phyloP scores from a whole-genome alignment of 202 grass and related monocot species.

The Zizania palustris region DNA sequence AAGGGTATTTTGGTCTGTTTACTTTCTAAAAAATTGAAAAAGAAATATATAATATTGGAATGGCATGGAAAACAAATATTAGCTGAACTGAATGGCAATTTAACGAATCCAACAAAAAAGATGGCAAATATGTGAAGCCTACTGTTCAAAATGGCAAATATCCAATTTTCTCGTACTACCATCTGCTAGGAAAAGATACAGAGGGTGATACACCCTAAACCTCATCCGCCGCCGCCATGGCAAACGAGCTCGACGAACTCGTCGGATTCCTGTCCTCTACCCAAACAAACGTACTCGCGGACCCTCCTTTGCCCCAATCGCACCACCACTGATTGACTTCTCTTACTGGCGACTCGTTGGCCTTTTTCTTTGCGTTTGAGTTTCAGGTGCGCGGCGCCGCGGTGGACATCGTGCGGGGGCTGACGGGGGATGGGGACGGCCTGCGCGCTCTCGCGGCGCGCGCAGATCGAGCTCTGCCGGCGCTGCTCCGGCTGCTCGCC shows the following conservation, averaged over 20 bases:
- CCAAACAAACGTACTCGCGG: constrained; percentile 43
- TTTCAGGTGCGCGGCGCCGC: constrained; percentile 72
- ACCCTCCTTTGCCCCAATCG: not conserved
- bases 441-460: constrained; percentile 54
- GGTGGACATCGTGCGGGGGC: constrained; percentile 72
- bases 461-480: constrained; percentile 55
- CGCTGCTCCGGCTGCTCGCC: constrained; percentile 56
- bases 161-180: not conserved
- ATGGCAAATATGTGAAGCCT: no score
- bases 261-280: constrained; percentile 73
- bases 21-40: no score
- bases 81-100: no score
- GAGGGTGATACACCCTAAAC: not conserved
- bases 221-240: constrained; percentile 49
- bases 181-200: not conserved
- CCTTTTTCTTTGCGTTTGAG: not conserved
- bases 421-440: constrained; percentile 74
- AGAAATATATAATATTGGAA: no score
- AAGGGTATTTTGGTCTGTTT: no score
- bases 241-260: constrained; percentile 84
- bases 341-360: not conserved
- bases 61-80: no score
- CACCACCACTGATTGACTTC: not conserved
- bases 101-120: no score
- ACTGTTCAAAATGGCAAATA: no score